Conservation (phyloP, 345 rosid species). For the Garcia nutans region DNA sequence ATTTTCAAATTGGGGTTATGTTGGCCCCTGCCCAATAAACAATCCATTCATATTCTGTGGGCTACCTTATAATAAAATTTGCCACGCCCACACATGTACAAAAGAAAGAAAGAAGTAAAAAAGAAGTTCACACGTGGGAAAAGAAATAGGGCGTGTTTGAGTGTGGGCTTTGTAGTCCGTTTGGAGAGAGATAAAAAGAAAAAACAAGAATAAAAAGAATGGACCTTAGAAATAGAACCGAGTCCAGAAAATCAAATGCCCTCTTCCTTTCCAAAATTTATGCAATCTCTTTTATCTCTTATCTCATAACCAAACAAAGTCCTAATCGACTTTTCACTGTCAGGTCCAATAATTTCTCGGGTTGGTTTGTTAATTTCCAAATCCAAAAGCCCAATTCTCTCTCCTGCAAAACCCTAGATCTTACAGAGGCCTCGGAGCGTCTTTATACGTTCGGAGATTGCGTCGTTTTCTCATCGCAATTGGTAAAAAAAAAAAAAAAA, state of each 20-base stretch:
- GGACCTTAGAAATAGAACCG: background rate
- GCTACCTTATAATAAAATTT: background rate
- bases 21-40: no score
- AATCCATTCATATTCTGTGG: slow-evolving; percentile 7
- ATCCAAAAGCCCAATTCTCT: slow-evolving; percentile 48
- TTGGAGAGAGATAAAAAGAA: background rate
- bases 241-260: background rate
- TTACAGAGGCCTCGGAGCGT: slow-evolving; percentile 14
- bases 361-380: background rate
- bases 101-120: no score
- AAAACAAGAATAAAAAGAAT: background rate
- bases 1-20: no score
- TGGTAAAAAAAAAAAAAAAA: slow-evolving; percentile 15
- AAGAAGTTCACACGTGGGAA: background rate
- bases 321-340: background rate
- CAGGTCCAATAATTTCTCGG: slow-evolving; percentile 3
- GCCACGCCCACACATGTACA: background rate
- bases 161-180: slow-evolving; percentile 18
- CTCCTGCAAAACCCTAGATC: slow-evolving; percentile 39
- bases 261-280: background rate
- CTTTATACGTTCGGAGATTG: slow-evolving; percentile 16
- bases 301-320: background rate
- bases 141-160: background rate
- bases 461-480: background rate
- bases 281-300: background rate